These are phyloP conservation scores for Capronia americana DNA, from an alignment of 2,329 filamentous ascomycete genomes.

Conservation along the genomic window DNA sequence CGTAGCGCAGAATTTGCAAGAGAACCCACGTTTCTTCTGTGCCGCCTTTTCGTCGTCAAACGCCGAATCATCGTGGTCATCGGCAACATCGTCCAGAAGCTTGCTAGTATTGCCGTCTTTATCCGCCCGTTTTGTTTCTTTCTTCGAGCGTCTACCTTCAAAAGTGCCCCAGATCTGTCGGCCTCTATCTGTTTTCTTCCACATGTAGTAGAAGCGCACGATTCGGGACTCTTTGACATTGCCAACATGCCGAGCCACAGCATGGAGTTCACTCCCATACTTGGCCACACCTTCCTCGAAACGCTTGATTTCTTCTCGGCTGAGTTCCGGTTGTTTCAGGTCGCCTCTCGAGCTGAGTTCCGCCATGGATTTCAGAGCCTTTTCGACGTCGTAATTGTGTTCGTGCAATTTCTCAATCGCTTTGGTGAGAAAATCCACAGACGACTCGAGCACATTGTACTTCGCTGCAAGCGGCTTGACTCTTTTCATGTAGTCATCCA, in stretches of 20 bases:
- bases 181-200: constrained; percentile 92
- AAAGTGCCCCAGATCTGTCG: constrained; percentile 89
- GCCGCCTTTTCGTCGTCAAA: constrained; percentile 88
- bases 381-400: constrained; percentile 72
- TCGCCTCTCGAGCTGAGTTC: constrained; percentile 70
- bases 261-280: constrained; percentile 86
- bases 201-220: constrained; percentile 94
- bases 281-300: constrained; percentile 92
- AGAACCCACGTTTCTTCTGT: constrained; percentile 79
- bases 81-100: constrained; percentile 87
- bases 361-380: constrained; percentile 72
- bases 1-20: constrained; percentile 90
- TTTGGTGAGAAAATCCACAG: constrained; percentile 87
- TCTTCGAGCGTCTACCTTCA: constrained; percentile 85
- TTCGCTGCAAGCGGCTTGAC: constrained; percentile 69
- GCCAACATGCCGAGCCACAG: constrained; percentile 80
- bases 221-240: constrained; percentile 79
- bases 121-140: constrained; percentile 70
- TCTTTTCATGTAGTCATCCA: constrained; percentile 78
- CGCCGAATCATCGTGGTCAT: constrained; percentile 91
- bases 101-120: constrained; percentile 73
- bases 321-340: constrained; percentile 85
- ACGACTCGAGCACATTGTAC: constrained; percentile 74
- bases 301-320: constrained; percentile 77
- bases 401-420: constrained; percentile 76